Conservation (phyloP, 2,329 filamentous ascomycete genomes). For the Aspergillus quadricinctus region DNA sequence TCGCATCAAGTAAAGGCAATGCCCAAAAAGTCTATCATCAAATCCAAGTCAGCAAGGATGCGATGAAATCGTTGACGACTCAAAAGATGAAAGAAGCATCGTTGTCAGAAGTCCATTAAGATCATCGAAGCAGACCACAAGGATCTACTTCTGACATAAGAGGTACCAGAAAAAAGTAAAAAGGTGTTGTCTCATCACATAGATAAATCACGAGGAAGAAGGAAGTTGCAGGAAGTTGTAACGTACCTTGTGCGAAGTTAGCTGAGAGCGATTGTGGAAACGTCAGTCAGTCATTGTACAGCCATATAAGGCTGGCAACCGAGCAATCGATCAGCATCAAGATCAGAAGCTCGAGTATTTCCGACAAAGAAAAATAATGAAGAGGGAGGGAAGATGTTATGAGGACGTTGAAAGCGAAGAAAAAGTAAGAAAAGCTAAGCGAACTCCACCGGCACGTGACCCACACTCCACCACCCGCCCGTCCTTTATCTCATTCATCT, state of each 20-base stretch:
- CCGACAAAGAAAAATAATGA: background rate
- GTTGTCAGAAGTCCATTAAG: conserved; percentile 77
- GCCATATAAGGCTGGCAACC: background rate
- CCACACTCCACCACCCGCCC: conserved; percentile 22
- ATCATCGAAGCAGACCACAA: conserved; percentile 61
- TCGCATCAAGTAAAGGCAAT: background rate
- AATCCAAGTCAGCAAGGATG: conserved; percentile 10
- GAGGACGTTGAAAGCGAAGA: background rate
- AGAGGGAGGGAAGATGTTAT: background rate
- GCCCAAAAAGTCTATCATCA: background rate
- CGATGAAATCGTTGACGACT: conserved; percentile 1
- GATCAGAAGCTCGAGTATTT: background rate
- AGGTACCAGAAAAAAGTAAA: conserved; percentile 82
- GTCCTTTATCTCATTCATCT: conserved; percentile 10
- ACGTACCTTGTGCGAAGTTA: conserved; percentile 1
- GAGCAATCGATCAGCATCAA: background rate
- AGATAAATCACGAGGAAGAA: conserved; percentile 8
- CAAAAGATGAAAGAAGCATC: background rate
- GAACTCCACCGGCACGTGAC: conserved; percentile 28
- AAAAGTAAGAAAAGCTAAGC: conserved; percentile 27
- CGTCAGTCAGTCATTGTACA: background rate
- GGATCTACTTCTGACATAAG: conserved; percentile 72
- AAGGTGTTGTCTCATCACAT: conserved; percentile 69
- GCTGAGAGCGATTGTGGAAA: background rate
- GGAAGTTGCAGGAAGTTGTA: conserved; percentile 25